Conservation (phyloP, 2,329 filamentous ascomycete species). For the Penicillium sp. region DNA sequence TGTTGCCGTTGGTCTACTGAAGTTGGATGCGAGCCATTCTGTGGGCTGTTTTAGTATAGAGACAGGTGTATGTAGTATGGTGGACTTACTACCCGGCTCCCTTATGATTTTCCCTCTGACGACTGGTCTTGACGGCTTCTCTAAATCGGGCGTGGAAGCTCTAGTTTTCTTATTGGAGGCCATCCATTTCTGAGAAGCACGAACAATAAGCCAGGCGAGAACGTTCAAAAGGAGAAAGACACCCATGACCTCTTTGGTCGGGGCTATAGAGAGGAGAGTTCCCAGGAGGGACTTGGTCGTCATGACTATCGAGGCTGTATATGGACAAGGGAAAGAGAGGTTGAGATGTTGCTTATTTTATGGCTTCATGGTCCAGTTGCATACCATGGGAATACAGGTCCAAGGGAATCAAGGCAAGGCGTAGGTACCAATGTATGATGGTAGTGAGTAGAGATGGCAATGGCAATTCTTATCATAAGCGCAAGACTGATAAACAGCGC, state of each 20-base stretch:
- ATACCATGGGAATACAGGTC: background rate
- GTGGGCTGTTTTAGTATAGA: background rate
- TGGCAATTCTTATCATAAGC: background rate
- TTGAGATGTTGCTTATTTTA: background rate
- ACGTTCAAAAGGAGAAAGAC: slow-evolving; percentile 19
- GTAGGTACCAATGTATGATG: background rate
- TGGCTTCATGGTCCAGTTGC: background rate
- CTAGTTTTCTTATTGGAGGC: slow-evolving; percentile 8
- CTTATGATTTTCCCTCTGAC: slow-evolving; percentile 33
- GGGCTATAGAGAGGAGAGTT: background rate
- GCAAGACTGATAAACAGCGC: background rate
- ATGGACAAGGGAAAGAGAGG: background rate
- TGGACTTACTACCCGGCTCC: slow-evolving; percentile 45
- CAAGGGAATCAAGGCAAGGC: background rate
- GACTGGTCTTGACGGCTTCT: slow-evolving; percentile 37
- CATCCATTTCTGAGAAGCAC: slow-evolving; percentile 28
- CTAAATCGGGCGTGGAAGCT: slow-evolving; percentile 41
- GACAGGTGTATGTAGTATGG: background rate
- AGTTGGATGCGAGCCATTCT: slow-evolving; percentile 57
- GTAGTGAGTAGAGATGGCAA: background rate
- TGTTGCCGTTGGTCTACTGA: slow-evolving; percentile 55
- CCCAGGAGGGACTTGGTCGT: background rate
- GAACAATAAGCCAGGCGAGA: slow-evolving; percentile 28
- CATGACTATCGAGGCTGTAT: background rate
- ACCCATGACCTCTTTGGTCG: slow-evolving; percentile 17